Evolutionary conservation across 139 green algal genomes (phyloP).

Genomic region (Micractinium conductrix): DNA sequence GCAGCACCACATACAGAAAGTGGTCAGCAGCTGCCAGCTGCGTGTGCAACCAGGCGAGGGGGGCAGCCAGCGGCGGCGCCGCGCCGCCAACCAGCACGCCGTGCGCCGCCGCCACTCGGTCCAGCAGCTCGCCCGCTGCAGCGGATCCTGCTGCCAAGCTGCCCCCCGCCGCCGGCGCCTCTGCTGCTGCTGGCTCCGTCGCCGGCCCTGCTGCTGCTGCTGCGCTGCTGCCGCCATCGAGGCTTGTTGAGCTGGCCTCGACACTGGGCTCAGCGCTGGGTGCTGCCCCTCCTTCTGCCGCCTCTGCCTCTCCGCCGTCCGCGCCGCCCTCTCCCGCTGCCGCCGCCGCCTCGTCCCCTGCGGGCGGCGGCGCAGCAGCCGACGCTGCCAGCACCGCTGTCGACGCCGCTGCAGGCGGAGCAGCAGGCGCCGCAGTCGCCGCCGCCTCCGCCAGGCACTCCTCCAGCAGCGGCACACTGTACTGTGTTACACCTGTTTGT

Average conservation of each 20-base stretch:
- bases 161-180: slow-evolving; percentile 2
- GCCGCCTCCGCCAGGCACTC: slow-evolving; percentile 11
- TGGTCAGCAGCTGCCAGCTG: slow-evolving; percentile 61
- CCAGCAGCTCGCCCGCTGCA: neutral
- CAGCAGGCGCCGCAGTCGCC: neutral
- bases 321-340: neutral
- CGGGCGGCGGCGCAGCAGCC: neutral
- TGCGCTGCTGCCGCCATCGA: neutral
- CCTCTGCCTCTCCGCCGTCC: neutral
- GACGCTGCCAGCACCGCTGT: neutral
- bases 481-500: no score
- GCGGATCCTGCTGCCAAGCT: no score
- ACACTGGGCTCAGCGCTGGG: no score
- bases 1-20: slow-evolving; percentile 79
- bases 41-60: slow-evolving; percentile 69
- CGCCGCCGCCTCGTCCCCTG: neutral
- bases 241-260: neutral
- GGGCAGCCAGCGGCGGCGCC: slow-evolving; percentile 46
- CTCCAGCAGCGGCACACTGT: slow-evolving; percentile 38
- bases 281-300: neutral
- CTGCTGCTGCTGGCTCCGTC: neutral
- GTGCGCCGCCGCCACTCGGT: neutral
- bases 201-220: neutral
- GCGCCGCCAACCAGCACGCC: slow-evolving; percentile 52
- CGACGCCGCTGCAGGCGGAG: neutral